Evolutionary conservation across 371 early-diverging fungal genomes (phyloP).

Genomic region (Coemansia sp.): DNA sequence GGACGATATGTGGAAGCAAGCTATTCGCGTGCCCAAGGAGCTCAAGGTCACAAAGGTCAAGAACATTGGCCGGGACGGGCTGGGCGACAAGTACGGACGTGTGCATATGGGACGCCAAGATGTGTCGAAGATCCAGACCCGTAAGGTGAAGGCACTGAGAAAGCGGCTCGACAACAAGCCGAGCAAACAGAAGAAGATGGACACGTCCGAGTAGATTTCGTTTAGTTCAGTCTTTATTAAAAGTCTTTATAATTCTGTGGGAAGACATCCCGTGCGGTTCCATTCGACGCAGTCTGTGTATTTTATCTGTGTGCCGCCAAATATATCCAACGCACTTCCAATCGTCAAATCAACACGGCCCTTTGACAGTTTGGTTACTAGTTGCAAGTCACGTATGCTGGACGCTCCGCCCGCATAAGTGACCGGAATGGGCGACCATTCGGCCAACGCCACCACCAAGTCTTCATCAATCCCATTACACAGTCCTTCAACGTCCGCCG

Average conservation of each 20-base stretch:
- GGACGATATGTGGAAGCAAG: conserved; percentile 78
- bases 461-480: conserved; percentile 90
- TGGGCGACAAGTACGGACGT: conserved; percentile 91
- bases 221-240: neutral
- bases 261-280: conserved; percentile 54
- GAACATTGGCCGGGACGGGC: conserved; percentile 84
- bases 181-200: conserved; percentile 12
- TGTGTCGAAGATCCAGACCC: conserved; percentile 86
- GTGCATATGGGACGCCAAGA: conserved; percentile 92
- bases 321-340: conserved; percentile 97
- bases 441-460: conserved; percentile 77
- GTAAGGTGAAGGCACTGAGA: conserved; percentile 98
- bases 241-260: neutral
- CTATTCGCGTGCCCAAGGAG: conserved; percentile 82
- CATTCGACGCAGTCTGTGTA: conserved; percentile 76
- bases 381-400: conserved; percentile 64
- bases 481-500: conserved; percentile 96
- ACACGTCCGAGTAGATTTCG: conserved; percentile 5
- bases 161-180: conserved; percentile 35
- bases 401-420: conserved; percentile 95
- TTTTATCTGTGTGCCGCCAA: conserved; percentile 84
- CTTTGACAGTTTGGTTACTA: conserved; percentile 76
- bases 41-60: conserved; percentile 85
- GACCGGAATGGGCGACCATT: conserved; percentile 87
- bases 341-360: conserved; percentile 92